A percentile compares a stretch with the other conserved stretches of the same genome.
phyloP scores from a whole-genome alignment of 352 stramenopile species.

The Blastocystis sp. region DNA sequence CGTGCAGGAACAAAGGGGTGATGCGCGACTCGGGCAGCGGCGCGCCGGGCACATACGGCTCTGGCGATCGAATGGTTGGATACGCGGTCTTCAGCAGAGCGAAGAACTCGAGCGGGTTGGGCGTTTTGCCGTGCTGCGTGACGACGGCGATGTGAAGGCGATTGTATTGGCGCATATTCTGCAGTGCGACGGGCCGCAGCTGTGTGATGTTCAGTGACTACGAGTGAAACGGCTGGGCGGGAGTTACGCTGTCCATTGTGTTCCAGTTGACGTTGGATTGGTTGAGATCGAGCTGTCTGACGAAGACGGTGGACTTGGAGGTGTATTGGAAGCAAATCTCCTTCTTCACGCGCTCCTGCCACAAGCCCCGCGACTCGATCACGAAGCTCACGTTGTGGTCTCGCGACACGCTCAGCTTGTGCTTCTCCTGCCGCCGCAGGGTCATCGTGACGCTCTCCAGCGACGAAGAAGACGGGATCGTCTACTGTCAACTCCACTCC shows the following conservation, averaged over 20 bases:
- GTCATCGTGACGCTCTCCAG: constrained; percentile 33
- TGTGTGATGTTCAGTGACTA: neutral
- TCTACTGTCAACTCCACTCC: neutral
- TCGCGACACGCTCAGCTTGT: constrained; percentile 17
- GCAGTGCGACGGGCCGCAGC: neutral
- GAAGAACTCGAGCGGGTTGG: neutral
- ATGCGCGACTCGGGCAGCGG: neutral
- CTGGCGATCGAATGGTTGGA: neutral
- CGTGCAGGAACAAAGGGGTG: neutral
- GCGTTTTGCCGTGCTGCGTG: neutral
- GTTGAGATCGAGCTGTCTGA: constrained; percentile 6
- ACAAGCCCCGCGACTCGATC: constrained; percentile 23
- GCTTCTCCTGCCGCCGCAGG: neutral
- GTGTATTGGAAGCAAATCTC: constrained; percentile 56
- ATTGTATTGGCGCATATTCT: constrained; percentile 20
- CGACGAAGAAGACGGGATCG: constrained; percentile 1
- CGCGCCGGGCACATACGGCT: neutral
- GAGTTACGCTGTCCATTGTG: constrained; percentile 12
- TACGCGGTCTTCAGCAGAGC: neutral
- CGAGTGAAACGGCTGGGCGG: neutral
- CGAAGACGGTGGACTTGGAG: neutral
- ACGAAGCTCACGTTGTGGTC: constrained; percentile 31
- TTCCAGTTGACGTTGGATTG: constrained; percentile 53
- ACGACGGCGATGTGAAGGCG: constrained; percentile 12
- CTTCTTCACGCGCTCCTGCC: neutral